These are phyloP conservation scores for Starmerella bacillaris DNA, from an alignment of 805 yeast genomes.

Conservation along the genomic window DNA sequence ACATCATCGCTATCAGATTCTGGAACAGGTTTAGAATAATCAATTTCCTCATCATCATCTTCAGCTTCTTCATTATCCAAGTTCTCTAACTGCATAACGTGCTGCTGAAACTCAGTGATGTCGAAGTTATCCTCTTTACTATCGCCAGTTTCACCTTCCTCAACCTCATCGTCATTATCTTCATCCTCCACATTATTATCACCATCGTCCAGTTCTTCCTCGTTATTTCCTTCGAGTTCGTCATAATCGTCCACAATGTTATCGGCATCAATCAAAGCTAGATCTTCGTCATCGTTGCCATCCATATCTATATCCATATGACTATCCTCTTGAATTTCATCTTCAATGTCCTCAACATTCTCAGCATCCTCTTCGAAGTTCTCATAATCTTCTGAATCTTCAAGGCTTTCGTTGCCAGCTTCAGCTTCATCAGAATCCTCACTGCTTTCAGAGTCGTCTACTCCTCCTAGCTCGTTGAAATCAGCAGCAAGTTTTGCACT, in stretches of 20 bases:
- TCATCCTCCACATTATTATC: constrained; percentile 3
- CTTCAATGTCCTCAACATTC: constrained; percentile 15
- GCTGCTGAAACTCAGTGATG: constrained; percentile 66
- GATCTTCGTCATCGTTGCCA: constrained; percentile 18
- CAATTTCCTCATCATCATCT: constrained; percentile 30
- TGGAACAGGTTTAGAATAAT: constrained; percentile 26
- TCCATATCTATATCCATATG: constrained; percentile 20
- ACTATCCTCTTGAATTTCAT: constrained; percentile 15
- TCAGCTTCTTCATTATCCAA: constrained; percentile 28
- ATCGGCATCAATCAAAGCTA: constrained; percentile 12
- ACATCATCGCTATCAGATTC: constrained; percentile 34
- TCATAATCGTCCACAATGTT: not conserved
- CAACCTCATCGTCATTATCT: constrained; percentile 1
- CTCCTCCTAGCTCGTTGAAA: constrained; percentile 12
- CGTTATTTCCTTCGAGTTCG: not conserved
- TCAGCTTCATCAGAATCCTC: constrained; percentile 15
- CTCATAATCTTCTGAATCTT: constrained; percentile 9
- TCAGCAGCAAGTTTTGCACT: constrained; percentile 41
- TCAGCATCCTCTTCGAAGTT: constrained; percentile 3
- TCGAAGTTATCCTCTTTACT: constrained; percentile 43
- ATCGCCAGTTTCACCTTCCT: constrained; percentile 4
- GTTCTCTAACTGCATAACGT: constrained; percentile 46
- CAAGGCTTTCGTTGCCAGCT: not conserved
- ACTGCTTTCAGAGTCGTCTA: constrained; percentile 10
- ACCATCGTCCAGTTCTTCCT: not conserved